Percentiles rank a stretch among this genome's conserved stretches.
phyloP scores from a whole-genome alignment of 768 basidiomycete species.

The Auriculariales sp. region DNA sequence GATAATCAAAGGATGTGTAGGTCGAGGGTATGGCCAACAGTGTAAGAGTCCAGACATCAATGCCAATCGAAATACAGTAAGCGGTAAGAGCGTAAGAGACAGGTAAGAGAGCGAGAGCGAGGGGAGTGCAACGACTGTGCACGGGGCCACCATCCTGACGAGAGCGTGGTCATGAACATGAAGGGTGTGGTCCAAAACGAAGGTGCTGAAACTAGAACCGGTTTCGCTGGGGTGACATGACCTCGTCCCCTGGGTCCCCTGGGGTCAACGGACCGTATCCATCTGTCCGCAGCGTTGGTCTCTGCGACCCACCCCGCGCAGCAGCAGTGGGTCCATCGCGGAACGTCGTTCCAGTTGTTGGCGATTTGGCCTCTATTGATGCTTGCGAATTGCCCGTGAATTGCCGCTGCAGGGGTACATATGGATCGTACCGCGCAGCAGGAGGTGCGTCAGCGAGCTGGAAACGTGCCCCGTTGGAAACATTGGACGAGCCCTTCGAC shows the following conservation, averaged over 20 bases:
- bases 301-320: constrained; percentile 16
- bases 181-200: too few relatives aligned
- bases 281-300: constrained; percentile 18
- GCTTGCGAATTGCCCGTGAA: constrained; percentile 16
- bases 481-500: constrained; percentile 13
- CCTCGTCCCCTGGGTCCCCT: constrained; percentile 18
- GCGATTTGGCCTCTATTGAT: constrained; percentile 14
- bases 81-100: too few relatives aligned
- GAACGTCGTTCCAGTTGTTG: constrained; percentile 17
- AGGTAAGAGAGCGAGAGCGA: too few relatives aligned
- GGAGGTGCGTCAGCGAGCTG: constrained; percentile 43
- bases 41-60: neutral
- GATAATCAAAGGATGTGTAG: too few relatives aligned
- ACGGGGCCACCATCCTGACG: too few relatives aligned
- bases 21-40: neutral
- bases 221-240: neutral
- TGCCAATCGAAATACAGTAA: too few relatives aligned
- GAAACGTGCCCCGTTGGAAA: constrained; percentile 33
- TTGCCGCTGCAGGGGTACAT: constrained; percentile 39
- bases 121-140: too few relatives aligned
- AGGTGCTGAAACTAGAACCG: neutral
- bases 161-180: too few relatives aligned
- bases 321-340: constrained; percentile 22
- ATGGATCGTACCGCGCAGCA: constrained; percentile 37
- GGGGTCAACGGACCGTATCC: constrained; percentile 35